Evolutionary conservation across 148 eudicot species (phyloP).

Genomic region (Diospyros lotus): DNA sequence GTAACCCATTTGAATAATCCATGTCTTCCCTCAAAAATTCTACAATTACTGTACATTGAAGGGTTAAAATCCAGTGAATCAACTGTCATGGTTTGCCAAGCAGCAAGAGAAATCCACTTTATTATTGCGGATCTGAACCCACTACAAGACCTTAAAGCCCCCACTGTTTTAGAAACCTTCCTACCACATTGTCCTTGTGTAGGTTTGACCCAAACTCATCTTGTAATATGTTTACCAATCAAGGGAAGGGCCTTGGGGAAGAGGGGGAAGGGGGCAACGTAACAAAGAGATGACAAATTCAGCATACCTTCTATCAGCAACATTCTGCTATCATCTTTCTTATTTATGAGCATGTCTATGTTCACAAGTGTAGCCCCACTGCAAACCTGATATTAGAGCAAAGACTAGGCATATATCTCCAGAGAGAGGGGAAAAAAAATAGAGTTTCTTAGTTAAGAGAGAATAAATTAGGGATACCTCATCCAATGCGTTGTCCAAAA

Average conservation of each 20-base stretch:
- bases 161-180: neutral
- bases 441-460: neutral
- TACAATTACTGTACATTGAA: neutral
- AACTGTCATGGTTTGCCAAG: no score
- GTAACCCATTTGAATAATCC: neutral
- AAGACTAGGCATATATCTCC: neutral
- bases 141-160: neutral
- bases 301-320: slow-evolving; percentile 71
- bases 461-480: slow-evolving; percentile 47
- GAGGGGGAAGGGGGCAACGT: no score
- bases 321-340: slow-evolving; percentile 71
- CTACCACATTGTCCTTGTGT: neutral
- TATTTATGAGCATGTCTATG: slow-evolving; percentile 65
- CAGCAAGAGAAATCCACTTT: neutral
- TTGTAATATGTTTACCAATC: no score
- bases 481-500: slow-evolving; percentile 85
- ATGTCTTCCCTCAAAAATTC: neutral
- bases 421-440: neutral
- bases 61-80: neutral
- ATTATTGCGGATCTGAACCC: neutral
- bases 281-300: neutral
- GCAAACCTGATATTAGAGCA: slow-evolving; percentile 44
- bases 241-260: no score
- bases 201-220: neutral
- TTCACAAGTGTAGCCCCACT: slow-evolving; percentile 82